These are phyloP conservation scores for Tausonia pullulans DNA, from an alignment of 1,284 basidiomycete species.

Conservation along the genomic window DNA sequence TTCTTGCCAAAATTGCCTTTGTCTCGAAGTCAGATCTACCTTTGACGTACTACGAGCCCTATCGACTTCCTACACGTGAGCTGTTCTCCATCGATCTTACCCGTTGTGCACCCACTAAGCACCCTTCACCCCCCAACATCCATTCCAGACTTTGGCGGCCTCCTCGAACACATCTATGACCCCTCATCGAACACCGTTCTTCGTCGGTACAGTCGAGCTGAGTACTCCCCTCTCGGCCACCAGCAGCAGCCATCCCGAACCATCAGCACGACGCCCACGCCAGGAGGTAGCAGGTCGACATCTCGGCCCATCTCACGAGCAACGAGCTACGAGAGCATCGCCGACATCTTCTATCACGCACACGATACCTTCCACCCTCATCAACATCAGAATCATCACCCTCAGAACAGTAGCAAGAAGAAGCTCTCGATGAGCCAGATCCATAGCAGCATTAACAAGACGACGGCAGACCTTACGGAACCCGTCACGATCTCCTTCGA, in stretches of 20 bases:
- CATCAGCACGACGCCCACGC: neutral
- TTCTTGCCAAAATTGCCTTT: constrained; percentile 39
- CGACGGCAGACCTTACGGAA: too few relatives aligned
- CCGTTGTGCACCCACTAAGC: neutral
- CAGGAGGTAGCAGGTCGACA: neutral
- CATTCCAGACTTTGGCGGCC: constrained; percentile 25
- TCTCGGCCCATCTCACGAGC: neutral
- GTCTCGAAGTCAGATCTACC: constrained; percentile 18
- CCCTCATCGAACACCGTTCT: constrained; percentile 23
- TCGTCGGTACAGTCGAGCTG: constrained; percentile 21
- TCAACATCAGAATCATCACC: too few relatives aligned
- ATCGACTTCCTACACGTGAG: constrained; percentile 2
- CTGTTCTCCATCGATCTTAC: neutral
- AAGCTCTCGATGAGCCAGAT: neutral
- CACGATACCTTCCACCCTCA: too few relatives aligned
- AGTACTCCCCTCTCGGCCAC: constrained; percentile 10
- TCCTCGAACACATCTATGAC: constrained; percentile 18
- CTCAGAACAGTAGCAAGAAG: neutral
- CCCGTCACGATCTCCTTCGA: too few relatives aligned
- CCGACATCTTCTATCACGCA: neutral
- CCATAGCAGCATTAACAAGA: neutral
- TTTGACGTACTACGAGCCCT: constrained; percentile 1
- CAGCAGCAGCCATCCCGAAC: constrained; percentile 8
- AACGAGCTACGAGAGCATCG: neutral
- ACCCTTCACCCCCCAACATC: neutral